Evolutionary conservation across 108 stramenopile genomes (phyloP), one percentile per base, ranked within the genome.

Genomic region (Discostella pseudostelligera): DNA sequence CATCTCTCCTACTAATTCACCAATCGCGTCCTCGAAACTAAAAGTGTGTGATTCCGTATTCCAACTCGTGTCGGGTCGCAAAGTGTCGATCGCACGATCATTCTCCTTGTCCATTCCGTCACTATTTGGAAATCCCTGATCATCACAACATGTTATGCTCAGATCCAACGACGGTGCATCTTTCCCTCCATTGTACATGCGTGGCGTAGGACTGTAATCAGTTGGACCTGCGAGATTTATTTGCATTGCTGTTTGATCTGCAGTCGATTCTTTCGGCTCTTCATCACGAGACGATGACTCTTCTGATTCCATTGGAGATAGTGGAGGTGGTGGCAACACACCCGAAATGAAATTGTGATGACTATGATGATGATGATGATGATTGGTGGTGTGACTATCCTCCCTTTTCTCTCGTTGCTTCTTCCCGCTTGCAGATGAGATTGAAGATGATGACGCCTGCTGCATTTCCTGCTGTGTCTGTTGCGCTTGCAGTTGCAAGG

Each of bases 261-360:
- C 3, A 16, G 11, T 22, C 7, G 8, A 60, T 59, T 8, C 20
- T n/a, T 28, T 46, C 45, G 17, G 16, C 44, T 62, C 46, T 22
- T 62, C 61, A 29, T 53, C 40, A 19, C 49, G 37, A 40, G 65
- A 25, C 21, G 65, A 54, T 5, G 51, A 55, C 22, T 35, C 51
- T 43, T 65, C 65, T 17, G 51, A 65, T 54, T 51, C 65, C 50
- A 65, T 16, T 9, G 65, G 53, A 39, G 51, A 65, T 16, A 65
- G 25, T 53, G 64, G 64, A 16, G 64, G 64, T 17, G 64, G 37
- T n/a, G 50, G 29, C 12, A 65, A 36, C 19, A 42, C 39, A 17
- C 64, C 50, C 11, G 51, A 10, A 3, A 39, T 29, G 8, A 62
- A 47, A 7, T 25, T 21, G 5, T 53, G 50, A 24, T 21, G 28